Percentiles rank a stretch among this genome's conserved stretches.
Conservation (phyloP, 2,329 filamentous ascomycete genomes). For the Colletotrichum tanaceti region DNA sequence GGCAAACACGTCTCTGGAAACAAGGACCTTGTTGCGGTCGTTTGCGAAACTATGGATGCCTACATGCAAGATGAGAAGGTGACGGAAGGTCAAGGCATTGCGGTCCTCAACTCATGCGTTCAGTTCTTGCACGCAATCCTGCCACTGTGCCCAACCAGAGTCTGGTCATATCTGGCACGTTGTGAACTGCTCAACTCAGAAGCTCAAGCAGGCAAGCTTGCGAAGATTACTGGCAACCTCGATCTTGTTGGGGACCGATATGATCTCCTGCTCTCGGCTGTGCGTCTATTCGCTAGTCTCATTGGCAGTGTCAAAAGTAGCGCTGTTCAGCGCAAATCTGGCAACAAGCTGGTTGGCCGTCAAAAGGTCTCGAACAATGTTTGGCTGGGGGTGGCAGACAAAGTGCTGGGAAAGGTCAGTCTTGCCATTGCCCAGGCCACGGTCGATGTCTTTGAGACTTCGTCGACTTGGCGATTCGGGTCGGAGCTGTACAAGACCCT, state of each 20-base stretch:
- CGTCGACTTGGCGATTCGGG: slow-evolving; percentile 85
- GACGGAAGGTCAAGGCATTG: slow-evolving; percentile 71
- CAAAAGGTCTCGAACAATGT: slow-evolving; percentile 62
- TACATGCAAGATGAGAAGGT: slow-evolving; percentile 68
- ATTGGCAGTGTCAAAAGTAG: slow-evolving; percentile 80
- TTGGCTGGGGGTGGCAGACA: slow-evolving; percentile 81
- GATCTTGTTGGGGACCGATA: slow-evolving; percentile 83
- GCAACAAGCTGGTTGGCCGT: slow-evolving; percentile 60
- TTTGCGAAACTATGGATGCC: slow-evolving; percentile 87
- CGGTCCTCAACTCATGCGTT: slow-evolving; percentile 76
- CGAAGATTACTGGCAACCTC: slow-evolving; percentile 81
- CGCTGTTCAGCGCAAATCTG: slow-evolving; percentile 73
- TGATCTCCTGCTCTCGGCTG: slow-evolving; percentile 78
- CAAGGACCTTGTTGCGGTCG: slow-evolving; percentile 81
- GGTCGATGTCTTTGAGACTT: slow-evolving; percentile 87
- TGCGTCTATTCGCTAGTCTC: slow-evolving; percentile 79
- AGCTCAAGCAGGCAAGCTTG: slow-evolving; percentile 80
- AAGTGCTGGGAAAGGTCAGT: slow-evolving; percentile 77
- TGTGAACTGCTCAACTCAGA: slow-evolving; percentile 83
- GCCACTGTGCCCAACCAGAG: slow-evolving; percentile 79
- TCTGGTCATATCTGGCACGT: slow-evolving; percentile 90
- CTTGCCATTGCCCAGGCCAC: slow-evolving; percentile 79
- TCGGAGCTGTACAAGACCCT: slow-evolving; percentile 74
- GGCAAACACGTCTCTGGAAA: slow-evolving; percentile 67
- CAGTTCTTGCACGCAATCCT: slow-evolving; percentile 83